These are phyloP conservation scores for Sporothrix protearum DNA, from an alignment of 2,329 filamentous ascomycete species.

Conservation along the genomic window DNA sequence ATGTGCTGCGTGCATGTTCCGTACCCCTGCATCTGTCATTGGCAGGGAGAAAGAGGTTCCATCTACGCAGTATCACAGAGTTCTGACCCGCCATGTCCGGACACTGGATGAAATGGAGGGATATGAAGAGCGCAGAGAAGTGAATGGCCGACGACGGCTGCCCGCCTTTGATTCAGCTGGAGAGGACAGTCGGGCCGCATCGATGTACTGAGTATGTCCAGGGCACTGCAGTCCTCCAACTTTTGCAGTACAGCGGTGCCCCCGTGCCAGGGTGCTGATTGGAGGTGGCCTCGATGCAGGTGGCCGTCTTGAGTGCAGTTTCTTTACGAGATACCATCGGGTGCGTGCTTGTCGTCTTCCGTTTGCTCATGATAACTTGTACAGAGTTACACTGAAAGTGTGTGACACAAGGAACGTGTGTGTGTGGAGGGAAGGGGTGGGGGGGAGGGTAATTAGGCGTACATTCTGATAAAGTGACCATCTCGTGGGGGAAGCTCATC, in stretches of 20 bases:
- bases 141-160: background rate
- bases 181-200: background rate
- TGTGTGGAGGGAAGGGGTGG: no score
- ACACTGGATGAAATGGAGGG: background rate
- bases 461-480: no score
- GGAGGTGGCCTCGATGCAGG: background rate
- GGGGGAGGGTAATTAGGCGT: no score
- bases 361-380: background rate
- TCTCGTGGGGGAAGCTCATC: no score
- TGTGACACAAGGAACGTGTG: no score
- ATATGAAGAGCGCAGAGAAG: background rate
- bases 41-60: background rate
- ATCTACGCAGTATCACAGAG: no score
- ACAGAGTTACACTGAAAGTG: no score
- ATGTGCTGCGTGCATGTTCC: background rate
- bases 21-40: background rate
- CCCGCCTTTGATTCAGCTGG: background rate
- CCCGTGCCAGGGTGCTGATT: background rate
- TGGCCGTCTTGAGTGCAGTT: background rate
- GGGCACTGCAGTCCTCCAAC: background rate
- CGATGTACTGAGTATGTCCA: no score
- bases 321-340: background rate
- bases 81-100: background rate
- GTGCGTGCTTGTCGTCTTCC: background rate
- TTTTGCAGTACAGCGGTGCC: background rate